Base-by-base conservation (phyloP, 163 green algal species). In the Scenedesmus sp. region DNA sequence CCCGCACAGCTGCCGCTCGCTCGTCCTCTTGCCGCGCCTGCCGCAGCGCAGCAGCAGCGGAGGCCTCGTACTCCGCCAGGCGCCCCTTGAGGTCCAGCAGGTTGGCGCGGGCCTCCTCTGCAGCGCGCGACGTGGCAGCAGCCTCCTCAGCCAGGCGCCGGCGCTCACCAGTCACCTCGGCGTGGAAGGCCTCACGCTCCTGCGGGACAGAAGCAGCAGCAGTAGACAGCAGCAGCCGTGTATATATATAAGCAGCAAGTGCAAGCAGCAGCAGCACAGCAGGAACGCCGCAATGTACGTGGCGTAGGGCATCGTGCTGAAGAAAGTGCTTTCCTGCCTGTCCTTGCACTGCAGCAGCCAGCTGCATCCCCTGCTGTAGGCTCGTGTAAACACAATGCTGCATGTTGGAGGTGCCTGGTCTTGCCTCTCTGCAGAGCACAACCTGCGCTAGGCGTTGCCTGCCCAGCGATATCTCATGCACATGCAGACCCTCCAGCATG, bases 1-100 rank as follows among this genome's bases (percentile, higher is more conserved):
- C 90, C 2, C 23, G 26, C 23, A 67, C n/a, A 15, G 83, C 67
- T 18, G 84, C 23, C 0, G 62, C 67, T 7, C 70, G 79, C 34
- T 26, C 90, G 57, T 93, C 90, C 46, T 90, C 84, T 59, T 93
- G 57, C 3, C 73, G 59, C 26, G 83, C 83, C 82, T 92, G 89
- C 54, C 82, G 66, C 82, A 92, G 89, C 16, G 89, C 89, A 26
- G 89, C 89, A 15, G 89, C 82, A 55, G 89, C 89, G 15, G 82
- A 46, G 1, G 89, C 89, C 82, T 92, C 82, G 46, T 92, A 84
- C 8, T 90, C 82, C 16, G 83, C 82, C 7, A 93, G 26, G 12
- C 90, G 66, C 15, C 73, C 74, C 77, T 93, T 93, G 20, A 93
- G 70, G 57, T 93, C 90, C 26, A 93, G 90, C 83, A 93, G 84